phyloP scores from a whole-genome alignment of 768 basidiomycete species.

The Galerina marginata region DNA sequence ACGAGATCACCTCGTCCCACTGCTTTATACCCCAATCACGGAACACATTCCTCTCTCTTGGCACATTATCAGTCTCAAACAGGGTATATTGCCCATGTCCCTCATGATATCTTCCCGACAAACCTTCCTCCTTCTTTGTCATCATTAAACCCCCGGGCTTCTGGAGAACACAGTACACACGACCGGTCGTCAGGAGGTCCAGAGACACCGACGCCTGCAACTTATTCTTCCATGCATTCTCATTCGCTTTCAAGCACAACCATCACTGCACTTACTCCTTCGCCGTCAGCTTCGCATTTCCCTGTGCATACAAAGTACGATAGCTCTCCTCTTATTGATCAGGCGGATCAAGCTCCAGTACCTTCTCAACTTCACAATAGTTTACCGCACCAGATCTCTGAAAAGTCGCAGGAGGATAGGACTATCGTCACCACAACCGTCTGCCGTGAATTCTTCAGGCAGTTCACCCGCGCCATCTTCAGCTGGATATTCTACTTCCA shows the following conservation, averaged over 20 bases:
- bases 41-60: slow-evolving; percentile 45
- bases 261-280: slow-evolving; percentile 43
- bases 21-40: slow-evolving; percentile 50
- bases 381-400: not conserved
- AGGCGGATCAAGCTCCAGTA: not conserved
- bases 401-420: slow-evolving; percentile 3
- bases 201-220: slow-evolving; percentile 47
- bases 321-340: slow-evolving; percentile 19
- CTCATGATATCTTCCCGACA: slow-evolving; percentile 48
- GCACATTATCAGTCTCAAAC: slow-evolving; percentile 45
- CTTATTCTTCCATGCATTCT: slow-evolving; percentile 26
- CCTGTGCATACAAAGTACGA: slow-evolving; percentile 18
- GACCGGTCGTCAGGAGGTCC: slow-evolving; percentile 39
- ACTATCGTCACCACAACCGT: slow-evolving; percentile 20
- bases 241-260: slow-evolving; percentile 58
- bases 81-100: slow-evolving; percentile 31
- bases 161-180: slow-evolving; percentile 22
- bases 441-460: slow-evolving; percentile 45
- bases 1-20: slow-evolving; percentile 53
- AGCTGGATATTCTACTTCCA: slow-evolving; percentile 56
- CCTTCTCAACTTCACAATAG: not conserved
- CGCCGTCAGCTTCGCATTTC: slow-evolving; percentile 28
- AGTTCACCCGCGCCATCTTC: slow-evolving; percentile 67
- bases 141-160: slow-evolving; percentile 39
- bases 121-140: slow-evolving; percentile 46